Evolutionary conservation across 495 filamentous ascomycete genomes (phyloP).

Genomic region (Xylaria sp.): DNA sequence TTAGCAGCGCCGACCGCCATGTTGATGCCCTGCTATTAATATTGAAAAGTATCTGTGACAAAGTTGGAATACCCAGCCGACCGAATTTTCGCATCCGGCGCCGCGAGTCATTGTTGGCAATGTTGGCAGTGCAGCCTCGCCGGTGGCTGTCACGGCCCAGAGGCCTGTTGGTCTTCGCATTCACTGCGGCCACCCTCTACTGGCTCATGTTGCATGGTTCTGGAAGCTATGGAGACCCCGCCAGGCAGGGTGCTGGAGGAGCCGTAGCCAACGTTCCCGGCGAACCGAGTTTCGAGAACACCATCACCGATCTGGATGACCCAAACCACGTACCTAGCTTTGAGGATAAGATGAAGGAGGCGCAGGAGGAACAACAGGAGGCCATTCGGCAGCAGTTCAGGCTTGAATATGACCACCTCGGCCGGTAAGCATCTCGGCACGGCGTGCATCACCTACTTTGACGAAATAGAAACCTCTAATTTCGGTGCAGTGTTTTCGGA

Average conservation of each 20-base stretch:
- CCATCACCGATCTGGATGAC: neutral
- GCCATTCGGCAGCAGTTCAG: slow-evolving; percentile 47
- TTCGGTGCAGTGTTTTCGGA: slow-evolving; percentile 34
- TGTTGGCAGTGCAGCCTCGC: slow-evolving; percentile 50
- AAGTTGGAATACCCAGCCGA: neutral
- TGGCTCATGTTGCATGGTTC: slow-evolving; percentile 40
- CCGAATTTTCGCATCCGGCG: neutral
- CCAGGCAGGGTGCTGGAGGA: neutral
- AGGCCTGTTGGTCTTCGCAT: slow-evolving; percentile 37
- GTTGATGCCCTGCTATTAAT: neutral
- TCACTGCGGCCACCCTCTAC: slow-evolving; percentile 41
- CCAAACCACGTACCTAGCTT: slow-evolving; percentile 22
- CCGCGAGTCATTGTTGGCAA: slow-evolving; percentile 18
- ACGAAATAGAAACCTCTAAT: slow-evolving; percentile 19
- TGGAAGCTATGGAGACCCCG: slow-evolving; percentile 13
- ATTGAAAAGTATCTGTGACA: neutral
- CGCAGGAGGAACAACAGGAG: slow-evolving; percentile 38
- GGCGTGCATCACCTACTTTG: neutral
- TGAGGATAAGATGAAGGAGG: slow-evolving; percentile 37
- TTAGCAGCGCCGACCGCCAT: neutral
- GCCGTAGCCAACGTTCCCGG: neutral
- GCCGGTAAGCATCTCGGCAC: slow-evolving; percentile 41
- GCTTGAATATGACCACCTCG: slow-evolving; percentile 47
- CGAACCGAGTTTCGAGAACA: neutral
- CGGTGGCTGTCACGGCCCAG: slow-evolving; percentile 60